Base-by-base conservation (phyloP, 305 asterid genomes). In the Solanum chacoense region DNA sequence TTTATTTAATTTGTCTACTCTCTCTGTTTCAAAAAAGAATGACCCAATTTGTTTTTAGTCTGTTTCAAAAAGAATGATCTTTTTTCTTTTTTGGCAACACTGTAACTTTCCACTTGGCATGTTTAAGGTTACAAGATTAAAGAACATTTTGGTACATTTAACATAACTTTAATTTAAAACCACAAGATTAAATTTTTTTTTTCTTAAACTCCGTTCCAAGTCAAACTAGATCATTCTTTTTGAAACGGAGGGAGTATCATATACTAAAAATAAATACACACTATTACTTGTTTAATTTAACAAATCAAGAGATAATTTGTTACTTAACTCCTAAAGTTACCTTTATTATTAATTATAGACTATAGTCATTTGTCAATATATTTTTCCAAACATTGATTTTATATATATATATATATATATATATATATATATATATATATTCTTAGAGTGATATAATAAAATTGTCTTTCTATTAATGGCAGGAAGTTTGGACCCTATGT, bases 401-500 rank as follows among this genome's bases (percentile, higher is more conserved):
- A 4, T 32, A 5, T 34, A 31, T 28, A 28, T 28, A 28, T 28
- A 40, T 40, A 40, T 14, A 50, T 45, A 11, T 42, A 16, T 45
- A 45, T 13, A 45, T 42, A 42, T 42, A 7, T 7, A 40, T 42
- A 8, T 59, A 65, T 24, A 65, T 65, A 65, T 65, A 10, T 24
- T 67, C 31, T n/a, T n/a, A 24, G 73, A 5, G 16, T 67, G 16
- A 67, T 67, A 67, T 67, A 67, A 12, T 24, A 11, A 11, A 67
- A 67, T 65, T 24, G 16, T 67, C 31, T 1, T 24, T 24, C 16
- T 67, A 67, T 67, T 67, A 67, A 24, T 67, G 37, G 26, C 93
- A 93, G 94, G 93, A 93, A 85, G 92, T 91, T 26, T 93, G 94
- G 94, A 91, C 93, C 37, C 85, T 91, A 37, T 93, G 94, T 38